A percentile compares a stretch with the other conserved stretches of the same genome.
These are phyloP conservation scores for Cytospora piceicola DNA, from an alignment of 2,329 filamentous ascomycete species.

Conservation along the genomic window DNA sequence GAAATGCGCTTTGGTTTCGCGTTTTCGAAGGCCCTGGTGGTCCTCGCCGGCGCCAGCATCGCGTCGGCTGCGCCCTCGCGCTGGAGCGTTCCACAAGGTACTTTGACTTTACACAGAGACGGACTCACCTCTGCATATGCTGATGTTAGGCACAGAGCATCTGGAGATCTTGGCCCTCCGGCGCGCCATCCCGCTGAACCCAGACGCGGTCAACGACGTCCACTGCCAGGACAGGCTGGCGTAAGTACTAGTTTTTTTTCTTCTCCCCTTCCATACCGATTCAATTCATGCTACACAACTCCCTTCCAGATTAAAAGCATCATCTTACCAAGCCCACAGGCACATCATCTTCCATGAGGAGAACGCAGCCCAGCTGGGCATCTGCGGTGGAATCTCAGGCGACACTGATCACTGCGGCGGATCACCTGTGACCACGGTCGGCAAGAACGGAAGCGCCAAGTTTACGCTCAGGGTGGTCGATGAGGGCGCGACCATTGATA, in stretches of 20 bases:
- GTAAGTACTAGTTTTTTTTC: constrained; percentile 44
- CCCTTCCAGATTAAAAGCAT: background rate
- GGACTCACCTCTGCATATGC: background rate
- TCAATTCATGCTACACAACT: background rate
- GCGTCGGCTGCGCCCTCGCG: constrained; percentile 33
- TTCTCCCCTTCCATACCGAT: background rate
- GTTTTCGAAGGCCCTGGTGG: constrained; percentile 40
- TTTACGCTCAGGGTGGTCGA: constrained; percentile 51
- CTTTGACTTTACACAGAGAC: background rate
- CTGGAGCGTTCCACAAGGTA: constrained; percentile 29
- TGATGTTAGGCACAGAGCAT: constrained; percentile 37
- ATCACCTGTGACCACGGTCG: constrained; percentile 47
- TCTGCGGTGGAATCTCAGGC: constrained; percentile 60
- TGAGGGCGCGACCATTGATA: constrained; percentile 53
- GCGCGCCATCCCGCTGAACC: constrained; percentile 45
- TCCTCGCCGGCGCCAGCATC: constrained; percentile 39
- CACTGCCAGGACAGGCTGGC: constrained; percentile 46
- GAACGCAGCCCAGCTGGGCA: constrained; percentile 63
- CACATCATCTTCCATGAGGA: constrained; percentile 55
- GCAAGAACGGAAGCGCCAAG: constrained; percentile 50
- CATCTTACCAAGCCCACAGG: constrained; percentile 35
- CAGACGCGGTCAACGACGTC: constrained; percentile 45
- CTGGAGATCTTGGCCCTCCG: constrained; percentile 50
- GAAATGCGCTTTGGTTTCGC: constrained; percentile 41
- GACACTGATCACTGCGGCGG: constrained; percentile 49